Evolutionary conservation across 768 basidiomycete genomes (phyloP), one percentile per base, ranked within the genome.

Genomic region (Postia placenta): DNA sequence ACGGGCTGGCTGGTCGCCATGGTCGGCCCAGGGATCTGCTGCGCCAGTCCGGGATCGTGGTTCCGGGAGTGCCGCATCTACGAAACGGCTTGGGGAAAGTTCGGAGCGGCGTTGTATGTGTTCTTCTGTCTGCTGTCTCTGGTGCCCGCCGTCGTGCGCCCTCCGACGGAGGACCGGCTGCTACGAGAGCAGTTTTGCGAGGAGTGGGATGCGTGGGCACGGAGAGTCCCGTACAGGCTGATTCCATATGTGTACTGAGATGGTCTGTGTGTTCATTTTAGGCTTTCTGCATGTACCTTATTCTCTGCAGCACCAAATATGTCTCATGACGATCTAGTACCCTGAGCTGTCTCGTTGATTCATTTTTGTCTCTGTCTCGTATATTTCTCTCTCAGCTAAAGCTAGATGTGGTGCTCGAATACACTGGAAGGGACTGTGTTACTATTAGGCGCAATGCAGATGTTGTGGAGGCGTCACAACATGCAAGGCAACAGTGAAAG

Each of bases 171-270:
- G 26, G 55, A 56, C 27, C 39, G 11, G 36, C 27, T 52, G 17
- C 33, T 56, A 40, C 40, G 28, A 44, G 44, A 47, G 41, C 47
- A 49, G 33, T 56, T 56, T 41, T 51, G 55, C 39, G n/a, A 25
- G 20, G n/a, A 56, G 39, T 56, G 55, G 55, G 45, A 56, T 28
- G 40, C 46, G 25, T 56, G 51, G 51, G 39, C 51, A 23, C 40
- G 39, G 43, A 43, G 28, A 28, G 48, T 48, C 11, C 51, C 44
- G 1, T 56, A 47, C 27, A 44, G 45, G 30, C 25, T 56, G 12
- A 22, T 56, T 20, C 55, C 55, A 1, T 41, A 36, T 27, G 30
- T 59, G 3, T 59, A 46, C 25, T 59, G 45, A 48, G 14, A 4
- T 42, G 14, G 33, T 23, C 23, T 42, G n/a, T n/a, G n/a, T 23